Evolutionary conservation across 257 asterid genomes (phyloP).

Genomic region (Scutellaria barbata): DNA sequence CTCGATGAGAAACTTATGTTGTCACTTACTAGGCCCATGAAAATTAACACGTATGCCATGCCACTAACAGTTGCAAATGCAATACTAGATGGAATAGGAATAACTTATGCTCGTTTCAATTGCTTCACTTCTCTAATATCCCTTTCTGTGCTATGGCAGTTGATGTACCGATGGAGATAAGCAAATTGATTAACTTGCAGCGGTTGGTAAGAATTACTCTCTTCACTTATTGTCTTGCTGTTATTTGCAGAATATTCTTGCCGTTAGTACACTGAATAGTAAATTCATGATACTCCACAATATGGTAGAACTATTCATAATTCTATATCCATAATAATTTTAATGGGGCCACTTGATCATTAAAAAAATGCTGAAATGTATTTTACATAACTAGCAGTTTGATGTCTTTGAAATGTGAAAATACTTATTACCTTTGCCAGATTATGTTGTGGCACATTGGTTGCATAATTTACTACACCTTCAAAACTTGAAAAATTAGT

Average conservation of each 20-base stretch:
- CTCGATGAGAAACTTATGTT: slow-evolving; percentile 8
- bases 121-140: slow-evolving; percentile 28
- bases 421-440: neutral
- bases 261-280: neutral
- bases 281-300: neutral
- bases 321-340: neutral
- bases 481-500: slow-evolving; percentile 2
- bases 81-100: slow-evolving; percentile 12
- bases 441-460: neutral
- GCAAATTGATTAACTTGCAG: slow-evolving; percentile 84
- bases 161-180: slow-evolving; percentile 79
- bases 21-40: slow-evolving; percentile 1
- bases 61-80: slow-evolving; percentile 15
- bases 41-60: neutral
- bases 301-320: neutral
- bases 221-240: slow-evolving; percentile 10
- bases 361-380: slow-evolving; percentile 6
- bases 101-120: slow-evolving; percentile 12
- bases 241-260: neutral
- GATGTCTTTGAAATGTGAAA: neutral
- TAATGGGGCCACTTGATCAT: slow-evolving; percentile 5
- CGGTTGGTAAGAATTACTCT: slow-evolving; percentile 73
- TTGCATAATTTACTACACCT: neutral
- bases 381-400: slow-evolving; percentile 3
- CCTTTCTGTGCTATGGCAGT: slow-evolving; percentile 53